Percentiles rank a stretch among this genome's conserved stretches.
Evolutionary conservation across 768 basidiomycete species (phyloP).

Genomic region (Suillus weaverae): DNA sequence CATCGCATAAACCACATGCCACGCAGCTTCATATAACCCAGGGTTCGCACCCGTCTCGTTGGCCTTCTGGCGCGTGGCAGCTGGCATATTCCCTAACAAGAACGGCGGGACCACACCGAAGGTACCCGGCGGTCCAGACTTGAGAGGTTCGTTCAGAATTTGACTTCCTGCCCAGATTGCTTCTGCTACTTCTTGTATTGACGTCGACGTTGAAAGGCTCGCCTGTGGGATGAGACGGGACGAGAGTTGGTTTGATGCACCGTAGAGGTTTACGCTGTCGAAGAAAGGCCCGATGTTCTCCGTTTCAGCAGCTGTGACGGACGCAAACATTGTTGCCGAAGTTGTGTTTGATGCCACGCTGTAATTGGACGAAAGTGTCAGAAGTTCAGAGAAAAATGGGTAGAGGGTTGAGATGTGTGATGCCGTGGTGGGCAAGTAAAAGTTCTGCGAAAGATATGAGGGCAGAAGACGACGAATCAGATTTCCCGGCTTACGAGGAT

Average conservation of each 20-base stretch:
- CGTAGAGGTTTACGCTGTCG: constrained; percentile 15
- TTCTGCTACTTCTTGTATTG: constrained; percentile 16
- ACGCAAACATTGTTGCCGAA: constrained; percentile 14
- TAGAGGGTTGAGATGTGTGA: constrained; percentile 12
- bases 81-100: constrained; percentile 18
- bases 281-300: constrained; percentile 14
- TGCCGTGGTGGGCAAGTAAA: constrained; percentile 16
- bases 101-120: background rate
- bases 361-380: constrained; percentile 15
- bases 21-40: constrained; percentile 18
- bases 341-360: constrained; percentile 19
- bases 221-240: constrained; percentile 23
- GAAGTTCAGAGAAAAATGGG: constrained; percentile 20
- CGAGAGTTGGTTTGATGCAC: constrained; percentile 15
- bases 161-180: constrained; percentile 22
- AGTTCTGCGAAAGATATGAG: constrained; percentile 10
- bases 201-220: constrained; percentile 16
- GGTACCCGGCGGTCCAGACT: background rate
- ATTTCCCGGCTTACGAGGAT: constrained; percentile 13
- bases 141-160: constrained; percentile 13
- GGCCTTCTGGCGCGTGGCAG: constrained; percentile 8
- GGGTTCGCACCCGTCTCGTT: constrained; percentile 23
- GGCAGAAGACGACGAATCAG: too few species aligned
- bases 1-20: constrained; percentile 13
- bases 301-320: constrained; percentile 11